These are phyloP conservation scores for Pinus tabuliformis DNA, from an alignment of 75 land plant species.

Conservation along the genomic window DNA sequence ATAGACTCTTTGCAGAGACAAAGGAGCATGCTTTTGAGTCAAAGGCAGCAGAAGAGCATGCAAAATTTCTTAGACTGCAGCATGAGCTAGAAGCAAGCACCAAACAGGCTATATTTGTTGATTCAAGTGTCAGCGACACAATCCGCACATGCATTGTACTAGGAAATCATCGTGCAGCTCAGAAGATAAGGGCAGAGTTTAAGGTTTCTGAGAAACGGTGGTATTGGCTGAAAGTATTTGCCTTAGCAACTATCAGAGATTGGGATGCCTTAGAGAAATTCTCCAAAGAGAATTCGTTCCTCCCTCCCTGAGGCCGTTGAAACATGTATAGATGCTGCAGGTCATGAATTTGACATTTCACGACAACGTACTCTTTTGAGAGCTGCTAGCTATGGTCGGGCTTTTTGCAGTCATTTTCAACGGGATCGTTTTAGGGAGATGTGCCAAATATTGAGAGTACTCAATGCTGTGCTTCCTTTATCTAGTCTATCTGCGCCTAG, in stretches of 20 bases:
- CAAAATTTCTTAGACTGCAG: slow-evolving; percentile 87
- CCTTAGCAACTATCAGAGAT: slow-evolving; percentile 83
- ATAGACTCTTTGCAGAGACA: slow-evolving; percentile 67
- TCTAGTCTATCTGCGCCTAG: too few species aligned
- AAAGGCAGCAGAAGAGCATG: slow-evolving; percentile 95
- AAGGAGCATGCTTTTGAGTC: slow-evolving; percentile 90
- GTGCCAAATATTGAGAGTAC: too few species aligned
- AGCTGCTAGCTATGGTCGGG: too few species aligned
- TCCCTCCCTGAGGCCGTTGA: too few species aligned
- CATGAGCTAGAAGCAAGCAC: slow-evolving; percentile 89
- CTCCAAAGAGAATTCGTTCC: too few species aligned
- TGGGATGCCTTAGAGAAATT: slow-evolving; percentile 97
- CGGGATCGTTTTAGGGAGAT: too few species aligned
- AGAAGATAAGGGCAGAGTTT: slow-evolving; percentile 74
- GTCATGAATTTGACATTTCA: too few species aligned
- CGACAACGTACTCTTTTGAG: too few species aligned
- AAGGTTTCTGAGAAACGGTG: slow-evolving; percentile 99
- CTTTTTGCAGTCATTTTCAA: too few species aligned
- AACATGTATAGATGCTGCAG: too few species aligned
- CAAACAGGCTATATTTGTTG: slow-evolving; percentile 94
- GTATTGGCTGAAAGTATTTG: slow-evolving; percentile 98
- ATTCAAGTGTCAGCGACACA: slow-evolving; percentile 97
- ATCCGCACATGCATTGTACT: slow-evolving; percentile 96
- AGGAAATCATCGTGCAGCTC: slow-evolving; percentile 84
- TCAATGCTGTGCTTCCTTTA: too few species aligned